These are phyloP conservation scores for Fusarium succisae DNA, from an alignment of 2,329 filamentous ascomycete species.

Conservation along the genomic window DNA sequence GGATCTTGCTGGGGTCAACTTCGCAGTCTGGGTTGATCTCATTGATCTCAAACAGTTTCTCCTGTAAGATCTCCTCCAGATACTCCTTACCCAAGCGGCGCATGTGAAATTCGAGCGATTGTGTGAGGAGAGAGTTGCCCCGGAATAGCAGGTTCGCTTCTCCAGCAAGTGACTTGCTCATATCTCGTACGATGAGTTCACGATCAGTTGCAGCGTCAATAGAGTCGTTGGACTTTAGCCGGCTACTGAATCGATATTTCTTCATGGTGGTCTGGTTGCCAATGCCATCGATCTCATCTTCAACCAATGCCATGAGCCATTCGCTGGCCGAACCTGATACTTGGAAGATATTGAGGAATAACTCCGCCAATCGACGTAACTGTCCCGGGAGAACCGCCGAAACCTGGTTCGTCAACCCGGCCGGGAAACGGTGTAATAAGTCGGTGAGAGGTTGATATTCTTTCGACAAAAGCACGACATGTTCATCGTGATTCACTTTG, in stretches of 20 bases:
- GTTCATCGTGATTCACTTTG: constrained; percentile 84
- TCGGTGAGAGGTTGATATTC: constrained; percentile 88
- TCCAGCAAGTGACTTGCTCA: constrained; percentile 80
- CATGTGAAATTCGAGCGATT: constrained; percentile 96
- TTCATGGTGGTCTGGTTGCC: constrained; percentile 82
- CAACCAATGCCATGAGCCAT: constrained; percentile 92
- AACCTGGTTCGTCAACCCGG: constrained; percentile 85
- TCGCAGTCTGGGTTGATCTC: constrained; percentile 92
- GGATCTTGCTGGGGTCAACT: constrained; percentile 86
- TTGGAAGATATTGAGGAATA: constrained; percentile 93
- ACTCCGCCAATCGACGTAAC: constrained; percentile 82
- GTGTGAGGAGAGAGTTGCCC: constrained; percentile 92
- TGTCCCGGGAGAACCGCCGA: constrained; percentile 80
- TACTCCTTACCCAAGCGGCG: constrained; percentile 92
- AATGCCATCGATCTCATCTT: constrained; percentile 96
- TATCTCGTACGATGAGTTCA: constrained; percentile 77
- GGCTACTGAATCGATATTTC: constrained; percentile 75
- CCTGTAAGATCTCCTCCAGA: constrained; percentile 84
- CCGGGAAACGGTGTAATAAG: constrained; percentile 84
- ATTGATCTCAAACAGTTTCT: constrained; percentile 89
- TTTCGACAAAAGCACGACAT: constrained; percentile 84
- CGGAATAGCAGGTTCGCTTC: constrained; percentile 96
- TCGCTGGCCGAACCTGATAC: constrained; percentile 85
- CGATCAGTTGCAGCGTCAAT: constrained; percentile 70
- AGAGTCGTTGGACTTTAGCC: constrained; percentile 77